Percentiles rank a stretch among this genome's conserved stretches.
These are phyloP conservation scores for Pisolithus tinctorius DNA, from an alignment of 768 basidiomycete genomes.

Conservation along the genomic window DNA sequence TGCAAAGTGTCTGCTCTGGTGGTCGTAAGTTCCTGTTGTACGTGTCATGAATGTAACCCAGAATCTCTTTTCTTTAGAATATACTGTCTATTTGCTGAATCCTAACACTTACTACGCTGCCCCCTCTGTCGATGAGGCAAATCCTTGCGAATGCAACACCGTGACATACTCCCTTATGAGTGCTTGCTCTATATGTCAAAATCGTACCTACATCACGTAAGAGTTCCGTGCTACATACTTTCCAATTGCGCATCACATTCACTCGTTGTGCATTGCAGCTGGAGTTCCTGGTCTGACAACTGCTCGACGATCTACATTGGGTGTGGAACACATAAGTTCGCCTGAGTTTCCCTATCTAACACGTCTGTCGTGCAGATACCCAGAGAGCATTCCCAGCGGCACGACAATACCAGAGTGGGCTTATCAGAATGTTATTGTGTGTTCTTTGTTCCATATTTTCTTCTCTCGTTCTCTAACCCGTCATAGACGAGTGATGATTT, in stretches of 20 bases:
- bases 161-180: constrained; percentile 50
- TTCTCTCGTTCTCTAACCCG: constrained; percentile 1
- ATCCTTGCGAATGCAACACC: constrained; percentile 47
- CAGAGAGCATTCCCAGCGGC: constrained; percentile 39
- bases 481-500: constrained; percentile 31
- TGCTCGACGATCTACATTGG: constrained; percentile 33
- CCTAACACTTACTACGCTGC: constrained; percentile 19
- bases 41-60: constrained; percentile 2
- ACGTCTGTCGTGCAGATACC: constrained; percentile 31
- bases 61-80: constrained; percentile 24
- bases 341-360: not conserved
- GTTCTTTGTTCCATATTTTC: constrained; percentile 10
- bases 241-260: not conserved
- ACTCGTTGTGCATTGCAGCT: constrained; percentile 27
- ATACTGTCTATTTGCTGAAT: constrained; percentile 33
- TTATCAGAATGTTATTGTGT: constrained; percentile 45
- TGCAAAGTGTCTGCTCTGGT: constrained; percentile 36
- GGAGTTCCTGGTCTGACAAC: constrained; percentile 44
- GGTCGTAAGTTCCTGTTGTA: constrained; percentile 29
- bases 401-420: constrained; percentile 58
- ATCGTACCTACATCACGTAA: constrained; percentile 31
- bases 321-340: constrained; percentile 8
- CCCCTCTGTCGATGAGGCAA: constrained; percentile 23
- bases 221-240: not conserved
- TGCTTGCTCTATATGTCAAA: constrained; percentile 55